These are phyloP conservation scores for Dactylis glomerata DNA, from an alignment of 176 grass and related monocot genomes.

Conservation along the genomic window DNA sequence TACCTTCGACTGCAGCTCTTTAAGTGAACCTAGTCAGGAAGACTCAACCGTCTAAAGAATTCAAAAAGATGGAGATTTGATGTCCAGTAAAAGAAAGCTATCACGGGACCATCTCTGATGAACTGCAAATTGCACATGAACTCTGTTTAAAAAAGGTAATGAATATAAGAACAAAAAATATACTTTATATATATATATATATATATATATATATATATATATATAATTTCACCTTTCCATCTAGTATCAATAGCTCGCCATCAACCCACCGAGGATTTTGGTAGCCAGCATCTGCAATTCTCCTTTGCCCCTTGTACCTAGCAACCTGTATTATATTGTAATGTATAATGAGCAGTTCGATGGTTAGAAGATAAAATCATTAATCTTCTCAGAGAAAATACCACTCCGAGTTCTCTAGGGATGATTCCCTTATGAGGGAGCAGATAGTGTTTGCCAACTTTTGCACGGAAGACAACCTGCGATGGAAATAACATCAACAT, in stretches of 20 bases:
- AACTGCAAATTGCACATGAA: slow-evolving; percentile 60
- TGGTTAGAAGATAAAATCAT: slow-evolving; percentile 23
- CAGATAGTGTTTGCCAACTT: slow-evolving; percentile 77
- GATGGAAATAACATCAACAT: slow-evolving; percentile 10
- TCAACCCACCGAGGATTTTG: slow-evolving; percentile 86
- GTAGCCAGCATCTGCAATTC: slow-evolving; percentile 67
- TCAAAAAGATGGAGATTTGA: slow-evolving; percentile 78
- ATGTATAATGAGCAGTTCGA: slow-evolving; percentile 18
- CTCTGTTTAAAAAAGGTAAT: slow-evolving; percentile 26
- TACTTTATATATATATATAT: not conserved
- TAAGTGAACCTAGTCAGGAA: slow-evolving; percentile 55
- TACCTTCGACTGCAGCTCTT: slow-evolving; percentile 39
- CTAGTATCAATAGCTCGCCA: slow-evolving; percentile 87
- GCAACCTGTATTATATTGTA: slow-evolving; percentile 58
- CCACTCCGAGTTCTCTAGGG: slow-evolving; percentile 97
- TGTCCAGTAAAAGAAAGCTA: slow-evolving; percentile 90
- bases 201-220: slow-evolving; percentile 19
- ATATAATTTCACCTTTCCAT: slow-evolving; percentile 82
- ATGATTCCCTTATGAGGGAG: slow-evolving; percentile 96
- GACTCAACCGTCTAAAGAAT: slow-evolving; percentile 82
- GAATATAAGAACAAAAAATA: not conserved
- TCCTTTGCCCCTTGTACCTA: slow-evolving; percentile 83
- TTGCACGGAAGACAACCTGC: slow-evolving; percentile 86
- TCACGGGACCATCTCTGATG: slow-evolving; percentile 84
- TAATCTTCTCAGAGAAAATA: slow-evolving; percentile 33